Conservation (phyloP, 768 basidiomycete genomes). For the Xerocomellus intermedius region DNA sequence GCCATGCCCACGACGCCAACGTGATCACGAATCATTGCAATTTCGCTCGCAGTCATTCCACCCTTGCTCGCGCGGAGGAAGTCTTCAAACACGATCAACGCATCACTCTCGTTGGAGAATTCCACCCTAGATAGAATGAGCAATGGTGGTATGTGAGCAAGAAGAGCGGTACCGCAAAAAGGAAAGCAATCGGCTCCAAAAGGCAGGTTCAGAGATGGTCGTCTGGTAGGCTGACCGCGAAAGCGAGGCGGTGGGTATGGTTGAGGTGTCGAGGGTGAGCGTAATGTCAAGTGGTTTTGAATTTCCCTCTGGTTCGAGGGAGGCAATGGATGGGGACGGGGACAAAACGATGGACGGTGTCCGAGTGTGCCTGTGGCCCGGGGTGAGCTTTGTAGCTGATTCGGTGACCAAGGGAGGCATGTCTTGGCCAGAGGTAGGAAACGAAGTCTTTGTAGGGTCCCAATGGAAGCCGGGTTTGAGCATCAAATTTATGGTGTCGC, state of each 20-base stretch:
- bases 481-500: constrained; percentile 82
- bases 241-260: constrained; percentile 46
- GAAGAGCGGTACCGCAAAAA: constrained; percentile 53
- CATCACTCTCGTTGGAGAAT: constrained; percentile 63
- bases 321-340: constrained; percentile 60
- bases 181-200: constrained; percentile 70
- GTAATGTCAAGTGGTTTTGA: constrained; percentile 54
- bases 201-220: constrained; percentile 71
- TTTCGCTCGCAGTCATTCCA: constrained; percentile 76
- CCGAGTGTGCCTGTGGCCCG: constrained; percentile 51
- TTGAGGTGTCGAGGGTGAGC: constrained; percentile 62
- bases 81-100: constrained; percentile 75
- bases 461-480: constrained; percentile 74
- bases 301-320: constrained; percentile 40
- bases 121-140: constrained; percentile 44
- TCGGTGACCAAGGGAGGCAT: constrained; percentile 17
- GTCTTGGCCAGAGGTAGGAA: constrained; percentile 22
- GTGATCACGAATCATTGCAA: constrained; percentile 87
- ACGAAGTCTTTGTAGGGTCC: constrained; percentile 48
- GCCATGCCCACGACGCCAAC: constrained; percentile 90
- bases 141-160: background rate
- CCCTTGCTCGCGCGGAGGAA: constrained; percentile 83
- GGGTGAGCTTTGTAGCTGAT: constrained; percentile 28
- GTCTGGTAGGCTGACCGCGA: constrained; percentile 37
- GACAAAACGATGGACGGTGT: constrained; percentile 80